Evolutionary conservation across 495 filamentous ascomycete species (phyloP).

Genomic region (Delitschia confertaspora): DNA sequence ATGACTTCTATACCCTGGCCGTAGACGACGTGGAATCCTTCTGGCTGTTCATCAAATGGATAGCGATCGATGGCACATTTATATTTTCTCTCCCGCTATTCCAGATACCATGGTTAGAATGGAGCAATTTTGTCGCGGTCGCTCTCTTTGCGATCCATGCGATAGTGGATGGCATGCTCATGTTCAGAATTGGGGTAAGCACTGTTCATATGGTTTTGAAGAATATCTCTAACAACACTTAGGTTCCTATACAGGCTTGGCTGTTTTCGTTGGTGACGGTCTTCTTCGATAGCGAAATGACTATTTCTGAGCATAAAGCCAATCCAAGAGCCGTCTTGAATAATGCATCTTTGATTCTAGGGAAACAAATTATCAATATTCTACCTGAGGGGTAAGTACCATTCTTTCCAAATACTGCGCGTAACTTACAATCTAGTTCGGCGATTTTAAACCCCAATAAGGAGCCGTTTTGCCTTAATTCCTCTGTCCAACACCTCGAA

Average conservation of each 20-base stretch:
- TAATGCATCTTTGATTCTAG: constrained; percentile 85
- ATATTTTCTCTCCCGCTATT: constrained; percentile 75
- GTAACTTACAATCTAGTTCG: constrained; percentile 49
- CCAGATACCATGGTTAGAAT: constrained; percentile 92
- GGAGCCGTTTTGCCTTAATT: constrained; percentile 67
- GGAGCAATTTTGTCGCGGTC: constrained; percentile 61
- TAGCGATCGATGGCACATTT: constrained; percentile 69
- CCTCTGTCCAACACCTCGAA: constrained; percentile 46
- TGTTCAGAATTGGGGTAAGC: constrained; percentile 80
- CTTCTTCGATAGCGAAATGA: constrained; percentile 80
- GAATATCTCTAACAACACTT: constrained; percentile 4
- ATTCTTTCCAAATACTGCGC: neutral
- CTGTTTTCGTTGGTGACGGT: constrained; percentile 59
- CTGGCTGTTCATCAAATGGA: constrained; percentile 89
- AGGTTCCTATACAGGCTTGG: constrained; percentile 61
- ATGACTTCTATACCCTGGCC: constrained; percentile 66
- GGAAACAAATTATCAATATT: constrained; percentile 93
- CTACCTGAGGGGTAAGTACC: constrained; percentile 76
- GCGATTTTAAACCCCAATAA: constrained; percentile 76
- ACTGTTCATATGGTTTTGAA: constrained; percentile 24
- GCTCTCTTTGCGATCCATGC: constrained; percentile 59
- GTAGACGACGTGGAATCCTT: constrained; percentile 73
- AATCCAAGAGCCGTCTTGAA: constrained; percentile 77
- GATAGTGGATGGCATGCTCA: constrained; percentile 67
- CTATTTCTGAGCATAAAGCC: constrained; percentile 80